Percentiles rank a stretch among this genome's conserved stretches.
Evolutionary conservation across 208 protist genomes (phyloP).

Genomic region (Trypanosomatidae sp.): DNA sequence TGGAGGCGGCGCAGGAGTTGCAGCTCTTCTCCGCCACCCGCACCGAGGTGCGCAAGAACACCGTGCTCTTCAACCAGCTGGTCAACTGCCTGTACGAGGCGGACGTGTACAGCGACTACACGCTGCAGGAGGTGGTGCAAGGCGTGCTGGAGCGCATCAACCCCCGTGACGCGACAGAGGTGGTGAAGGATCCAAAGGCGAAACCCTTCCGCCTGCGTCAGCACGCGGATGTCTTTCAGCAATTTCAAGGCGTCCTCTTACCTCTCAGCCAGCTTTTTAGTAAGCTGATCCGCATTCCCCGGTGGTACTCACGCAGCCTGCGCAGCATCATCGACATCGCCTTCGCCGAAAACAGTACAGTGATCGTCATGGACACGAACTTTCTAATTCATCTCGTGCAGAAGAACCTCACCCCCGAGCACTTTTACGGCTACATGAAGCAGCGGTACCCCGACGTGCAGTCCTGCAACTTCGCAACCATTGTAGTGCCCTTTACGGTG

Average conservation of each 20-base stretch:
- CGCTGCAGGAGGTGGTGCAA: conserved; percentile 51
- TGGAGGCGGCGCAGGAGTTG: conserved; percentile 46
- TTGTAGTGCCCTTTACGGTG: conserved; percentile 83
- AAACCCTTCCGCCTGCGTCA: conserved; percentile 54
- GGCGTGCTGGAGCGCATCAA: conserved; percentile 54
- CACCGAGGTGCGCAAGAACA: conserved; percentile 23
- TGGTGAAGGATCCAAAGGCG: neutral
- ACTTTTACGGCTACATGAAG: conserved; percentile 63
- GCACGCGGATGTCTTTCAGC: conserved; percentile 47
- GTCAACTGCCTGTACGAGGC: conserved; percentile 69
- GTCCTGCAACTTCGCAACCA: conserved; percentile 18
- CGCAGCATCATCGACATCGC: conserved; percentile 35
- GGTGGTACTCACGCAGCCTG: conserved; percentile 55
- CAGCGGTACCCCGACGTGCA: conserved; percentile 49
- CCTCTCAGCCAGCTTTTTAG: conserved; percentile 44
- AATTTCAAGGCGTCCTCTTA: conserved; percentile 39
- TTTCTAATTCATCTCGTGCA: conserved; percentile 79
- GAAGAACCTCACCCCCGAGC: conserved; percentile 67
- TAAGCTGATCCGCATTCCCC: conserved; percentile 39
- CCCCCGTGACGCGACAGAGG: conserved; percentile 17
- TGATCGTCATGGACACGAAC: conserved; percentile 85
- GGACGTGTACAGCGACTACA: conserved; percentile 54
- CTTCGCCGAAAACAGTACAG: conserved; percentile 22
- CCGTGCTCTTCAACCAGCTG: conserved; percentile 38
- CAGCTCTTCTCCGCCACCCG: conserved; percentile 53